Percentiles rank a stretch among this genome's conserved stretches.
phyloP scores from a whole-genome alignment of 2,329 filamentous ascomycete genomes.

The Venturia pyrina region DNA sequence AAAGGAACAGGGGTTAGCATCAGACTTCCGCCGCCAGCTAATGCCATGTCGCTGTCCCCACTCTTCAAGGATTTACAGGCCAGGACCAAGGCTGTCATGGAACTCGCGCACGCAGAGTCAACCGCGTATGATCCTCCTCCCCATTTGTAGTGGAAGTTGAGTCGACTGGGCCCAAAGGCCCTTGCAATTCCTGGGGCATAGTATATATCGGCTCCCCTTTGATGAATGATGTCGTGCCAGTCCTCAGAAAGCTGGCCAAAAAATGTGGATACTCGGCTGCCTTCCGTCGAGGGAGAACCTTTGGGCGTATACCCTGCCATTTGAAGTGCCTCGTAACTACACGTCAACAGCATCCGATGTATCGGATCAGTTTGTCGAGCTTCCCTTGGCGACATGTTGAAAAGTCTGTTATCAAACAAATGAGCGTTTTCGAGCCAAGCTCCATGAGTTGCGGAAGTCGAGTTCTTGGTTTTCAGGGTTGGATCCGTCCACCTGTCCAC shows the following conservation, averaged over 20 bases:
- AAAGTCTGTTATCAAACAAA: conserved; percentile 13
- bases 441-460: too few species aligned
- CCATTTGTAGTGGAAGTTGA: conserved; percentile 37
- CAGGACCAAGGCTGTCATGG: conserved; percentile 27
- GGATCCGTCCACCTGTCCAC: too few species aligned
- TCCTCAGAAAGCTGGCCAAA: conserved; percentile 27
- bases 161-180: conserved; percentile 42
- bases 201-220: conserved; percentile 39
- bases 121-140: conserved; percentile 30
- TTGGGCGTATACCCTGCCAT: conserved; percentile 20
- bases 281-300: conserved; percentile 20
- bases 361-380: conserved; percentile 20
- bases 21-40: conserved; percentile 21
- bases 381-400: conserved; percentile 22
- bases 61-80: conserved; percentile 11
- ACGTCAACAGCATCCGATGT: conserved; percentile 19
- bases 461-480: too few species aligned
- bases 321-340: conserved; percentile 21
- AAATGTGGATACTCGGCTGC: conserved; percentile 23
- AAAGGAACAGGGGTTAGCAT: conserved; percentile 15
- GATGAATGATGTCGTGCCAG: conserved; percentile 17
- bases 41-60: conserved; percentile 18
- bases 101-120: conserved; percentile 33
- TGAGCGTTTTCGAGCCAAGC: too few species aligned
- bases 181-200: conserved; percentile 42